Percentiles rank a stretch among this genome's conserved stretches.
phyloP scores from a whole-genome alignment of 305 asterid species.

The Euphrasia arctica region DNA sequence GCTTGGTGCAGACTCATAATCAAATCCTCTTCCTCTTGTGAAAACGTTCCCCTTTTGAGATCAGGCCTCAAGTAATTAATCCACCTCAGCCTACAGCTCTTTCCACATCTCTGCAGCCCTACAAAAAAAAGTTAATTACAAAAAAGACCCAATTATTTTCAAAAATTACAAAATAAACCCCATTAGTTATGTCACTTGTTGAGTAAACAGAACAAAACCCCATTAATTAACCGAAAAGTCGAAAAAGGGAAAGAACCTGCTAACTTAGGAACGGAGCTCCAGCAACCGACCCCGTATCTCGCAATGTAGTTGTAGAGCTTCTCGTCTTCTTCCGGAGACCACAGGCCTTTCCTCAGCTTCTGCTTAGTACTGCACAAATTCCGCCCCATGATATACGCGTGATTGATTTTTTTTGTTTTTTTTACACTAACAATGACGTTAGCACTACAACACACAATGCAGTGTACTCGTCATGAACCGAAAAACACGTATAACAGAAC shows the following conservation, averaged over 20 bases:
- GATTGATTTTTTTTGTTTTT: background rate
- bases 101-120: constrained; percentile 84
- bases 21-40: constrained; percentile 71
- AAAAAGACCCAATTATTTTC: background rate
- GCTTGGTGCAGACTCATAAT: constrained; percentile 62
- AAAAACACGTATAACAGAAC: too few relatives aligned
- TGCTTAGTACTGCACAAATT: constrained; percentile 59
- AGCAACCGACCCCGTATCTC: constrained; percentile 74
- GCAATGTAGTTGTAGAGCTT: constrained; percentile 59
- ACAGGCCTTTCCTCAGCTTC: constrained; percentile 75
- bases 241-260: constrained; percentile 39
- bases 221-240: background rate
- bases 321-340: constrained; percentile 93
- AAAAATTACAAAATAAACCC: background rate
- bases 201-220: background rate
- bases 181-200: background rate
- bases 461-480: too few relatives aligned
- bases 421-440: background rate
- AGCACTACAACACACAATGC: background rate
- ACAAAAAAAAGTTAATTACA: background rate
- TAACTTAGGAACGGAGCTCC: constrained; percentile 86
- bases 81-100: constrained; percentile 75
- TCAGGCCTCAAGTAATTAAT: constrained; percentile 80
- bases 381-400: constrained; percentile 49
- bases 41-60: constrained; percentile 82